Percentiles rank a stretch among this genome's conserved stretches.
Conservation (phyloP, 148 eudicot species). For the Chenopodium album region DNA sequence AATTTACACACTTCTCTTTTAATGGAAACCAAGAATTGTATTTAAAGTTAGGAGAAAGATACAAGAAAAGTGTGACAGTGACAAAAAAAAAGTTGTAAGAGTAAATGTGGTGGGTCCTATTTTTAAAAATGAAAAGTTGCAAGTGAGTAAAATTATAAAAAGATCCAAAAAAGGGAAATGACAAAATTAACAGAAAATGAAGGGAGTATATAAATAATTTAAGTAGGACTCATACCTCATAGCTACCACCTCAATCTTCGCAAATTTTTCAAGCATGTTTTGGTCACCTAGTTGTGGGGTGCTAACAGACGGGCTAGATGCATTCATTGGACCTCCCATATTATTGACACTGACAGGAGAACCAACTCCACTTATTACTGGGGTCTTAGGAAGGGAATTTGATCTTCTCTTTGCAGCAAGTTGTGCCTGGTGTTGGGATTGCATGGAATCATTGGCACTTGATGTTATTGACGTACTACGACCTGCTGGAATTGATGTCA, state of each 20-base stretch:
- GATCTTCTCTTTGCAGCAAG: constrained; percentile 65
- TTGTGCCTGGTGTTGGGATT: constrained; percentile 72
- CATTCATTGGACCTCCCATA: constrained; percentile 67
- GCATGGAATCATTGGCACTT: constrained; percentile 75
- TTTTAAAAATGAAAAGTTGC: no score
- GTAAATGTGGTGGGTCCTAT: no score
- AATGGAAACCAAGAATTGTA: no score
- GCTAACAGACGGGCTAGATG: constrained; percentile 78
- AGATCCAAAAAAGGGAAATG: no score
- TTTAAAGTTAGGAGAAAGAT: no score
- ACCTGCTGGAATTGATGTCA: constrained; percentile 49
- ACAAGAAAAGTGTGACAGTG: no score
- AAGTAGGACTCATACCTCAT: constrained; percentile 49
- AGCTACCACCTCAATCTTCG: constrained; percentile 64
- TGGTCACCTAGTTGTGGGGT: constrained; percentile 54
- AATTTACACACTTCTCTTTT: no score
- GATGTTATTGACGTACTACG: constrained; percentile 64
- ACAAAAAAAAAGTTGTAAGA: no score
- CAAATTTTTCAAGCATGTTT: constrained; percentile 63
- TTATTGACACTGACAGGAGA: constrained; percentile 89
- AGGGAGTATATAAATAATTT: not conserved
- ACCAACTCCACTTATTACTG: constrained; percentile 71
- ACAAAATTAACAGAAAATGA: not conserved
- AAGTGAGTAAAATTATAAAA: no score
- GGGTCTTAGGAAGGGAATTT: constrained; percentile 69